phyloP scores from a whole-genome alignment of 2,329 filamentous ascomycete species.

The Scedosporium dehoogii region DNA sequence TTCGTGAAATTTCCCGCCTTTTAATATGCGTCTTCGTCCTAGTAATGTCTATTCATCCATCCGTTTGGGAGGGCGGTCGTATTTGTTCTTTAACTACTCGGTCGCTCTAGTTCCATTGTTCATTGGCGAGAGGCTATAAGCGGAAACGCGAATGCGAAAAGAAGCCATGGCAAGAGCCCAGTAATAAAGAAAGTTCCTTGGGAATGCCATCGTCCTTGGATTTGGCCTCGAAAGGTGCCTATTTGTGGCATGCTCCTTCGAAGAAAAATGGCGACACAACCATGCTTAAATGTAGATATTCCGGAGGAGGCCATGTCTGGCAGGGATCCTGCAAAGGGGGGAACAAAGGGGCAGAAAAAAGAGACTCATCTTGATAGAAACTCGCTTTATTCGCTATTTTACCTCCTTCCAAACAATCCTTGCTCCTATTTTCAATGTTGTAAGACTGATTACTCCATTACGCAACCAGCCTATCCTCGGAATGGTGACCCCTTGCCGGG shows the following conservation, averaged over 20 bases:
- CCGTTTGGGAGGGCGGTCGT: too few species aligned
- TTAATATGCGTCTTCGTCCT: too few species aligned
- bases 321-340: neutral
- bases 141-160: too few species aligned
- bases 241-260: neutral
- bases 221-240: neutral
- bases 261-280: neutral
- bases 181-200: too few species aligned
- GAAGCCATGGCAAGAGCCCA: too few species aligned
- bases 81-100: too few species aligned
- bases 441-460: neutral
- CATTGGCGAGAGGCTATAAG: too few species aligned
- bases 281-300: neutral
- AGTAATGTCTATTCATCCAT: too few species aligned
- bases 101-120: too few species aligned
- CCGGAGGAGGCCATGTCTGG: neutral
- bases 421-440: neutral
- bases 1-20: too few species aligned
- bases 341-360: neutral
- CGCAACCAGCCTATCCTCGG: neutral
- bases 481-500: slow-evolving; percentile 5
- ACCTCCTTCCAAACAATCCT: neutral
- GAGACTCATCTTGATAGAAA: neutral
- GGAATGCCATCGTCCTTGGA: too few species aligned
- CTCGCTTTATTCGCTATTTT: neutral